Evolutionary conservation across 495 filamentous ascomycete species (phyloP).

Genomic region (Trypethelium eluteriae): DNA sequence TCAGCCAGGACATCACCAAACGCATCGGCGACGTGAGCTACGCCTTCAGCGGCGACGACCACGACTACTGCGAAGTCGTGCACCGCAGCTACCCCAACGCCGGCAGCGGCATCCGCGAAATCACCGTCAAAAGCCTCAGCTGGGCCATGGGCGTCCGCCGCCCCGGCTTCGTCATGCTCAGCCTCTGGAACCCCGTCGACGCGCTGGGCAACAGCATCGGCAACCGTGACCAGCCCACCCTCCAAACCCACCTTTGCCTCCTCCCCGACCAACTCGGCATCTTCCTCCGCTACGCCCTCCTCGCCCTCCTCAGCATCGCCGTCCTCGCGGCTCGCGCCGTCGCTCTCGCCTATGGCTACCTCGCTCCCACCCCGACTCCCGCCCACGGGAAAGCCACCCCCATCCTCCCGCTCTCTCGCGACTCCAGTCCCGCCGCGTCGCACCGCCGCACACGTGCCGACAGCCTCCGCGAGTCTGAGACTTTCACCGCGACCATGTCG

Average conservation of each 20-base stretch:
- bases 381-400: neutral
- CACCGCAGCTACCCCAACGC: slow-evolving; percentile 53
- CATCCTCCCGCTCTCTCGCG: neutral
- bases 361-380: neutral
- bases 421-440: neutral
- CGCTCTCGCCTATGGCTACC: slow-evolving; percentile 27
- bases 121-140: slow-evolving; percentile 87
- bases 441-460: slow-evolving; percentile 10
- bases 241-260: slow-evolving; percentile 85
- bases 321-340: slow-evolving; percentile 55
- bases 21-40: slow-evolving; percentile 67
- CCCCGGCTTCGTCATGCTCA: slow-evolving; percentile 82
- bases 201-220: slow-evolving; percentile 49
- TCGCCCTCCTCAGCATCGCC: slow-evolving; percentile 53
- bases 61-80: slow-evolving; percentile 89
- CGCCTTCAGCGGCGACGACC: slow-evolving; percentile 93
- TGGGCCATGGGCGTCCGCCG: slow-evolving; percentile 95
- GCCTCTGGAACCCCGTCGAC: slow-evolving; percentile 84
- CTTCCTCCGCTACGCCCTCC: slow-evolving; percentile 64
- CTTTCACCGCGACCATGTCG: slow-evolving; percentile 2
- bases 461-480: slow-evolving; percentile 17
- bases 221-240: slow-evolving; percentile 43
- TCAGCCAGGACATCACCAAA: slow-evolving; percentile 64
- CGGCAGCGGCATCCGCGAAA: slow-evolving; percentile 63
- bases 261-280: slow-evolving; percentile 80